These are phyloP conservation scores for Graphilbum sp. DNA, from an alignment of 2,329 filamentous ascomycete species.

Conservation along the genomic window DNA sequence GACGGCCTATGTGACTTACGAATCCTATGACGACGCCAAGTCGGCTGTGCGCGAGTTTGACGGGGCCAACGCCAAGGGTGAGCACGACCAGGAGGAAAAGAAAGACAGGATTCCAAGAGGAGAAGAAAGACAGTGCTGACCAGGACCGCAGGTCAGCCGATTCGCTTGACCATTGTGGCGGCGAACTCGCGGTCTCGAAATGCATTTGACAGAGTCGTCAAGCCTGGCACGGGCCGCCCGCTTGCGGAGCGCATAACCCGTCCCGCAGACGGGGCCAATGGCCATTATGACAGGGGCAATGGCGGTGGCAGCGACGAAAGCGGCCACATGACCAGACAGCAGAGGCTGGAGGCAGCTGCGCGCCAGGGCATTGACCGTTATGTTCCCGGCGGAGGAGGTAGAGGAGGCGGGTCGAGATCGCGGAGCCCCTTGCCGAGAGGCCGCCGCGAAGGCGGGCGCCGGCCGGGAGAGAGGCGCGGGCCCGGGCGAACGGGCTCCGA, in stretches of 20 bases:
- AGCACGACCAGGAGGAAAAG: too few species aligned
- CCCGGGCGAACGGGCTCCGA: constrained; percentile 8
- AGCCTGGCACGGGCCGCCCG: constrained; percentile 37
- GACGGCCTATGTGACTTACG: constrained; percentile 69
- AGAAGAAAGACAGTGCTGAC: too few species aligned
- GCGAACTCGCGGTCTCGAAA: constrained; percentile 27
- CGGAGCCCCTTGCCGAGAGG: constrained; percentile 38
- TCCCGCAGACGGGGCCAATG: constrained; percentile 29
- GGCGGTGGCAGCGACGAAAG: constrained; percentile 11
- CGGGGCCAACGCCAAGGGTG: constrained; percentile 76
- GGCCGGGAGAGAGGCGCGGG: constrained; percentile 27
- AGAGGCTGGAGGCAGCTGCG: background rate
- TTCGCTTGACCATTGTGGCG: constrained; percentile 52
- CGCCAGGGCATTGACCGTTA: constrained; percentile 63
- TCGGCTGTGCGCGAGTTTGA: constrained; percentile 68
- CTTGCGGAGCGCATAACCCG: constrained; percentile 45
- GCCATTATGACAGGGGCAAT: too few species aligned
- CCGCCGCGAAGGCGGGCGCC: constrained; percentile 24
- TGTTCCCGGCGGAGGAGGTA: constrained; percentile 39
- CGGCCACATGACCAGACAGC: constrained; percentile 28
- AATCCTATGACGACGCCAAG: constrained; percentile 51
- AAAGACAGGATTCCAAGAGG: too few species aligned
- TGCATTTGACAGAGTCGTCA: constrained; percentile 37
- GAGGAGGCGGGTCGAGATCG: constrained; percentile 29
- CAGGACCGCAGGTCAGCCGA: constrained; percentile 72